These are phyloP conservation scores for Suillus weaverae DNA, from an alignment of 768 basidiomycete species.

Conservation along the genomic window DNA sequence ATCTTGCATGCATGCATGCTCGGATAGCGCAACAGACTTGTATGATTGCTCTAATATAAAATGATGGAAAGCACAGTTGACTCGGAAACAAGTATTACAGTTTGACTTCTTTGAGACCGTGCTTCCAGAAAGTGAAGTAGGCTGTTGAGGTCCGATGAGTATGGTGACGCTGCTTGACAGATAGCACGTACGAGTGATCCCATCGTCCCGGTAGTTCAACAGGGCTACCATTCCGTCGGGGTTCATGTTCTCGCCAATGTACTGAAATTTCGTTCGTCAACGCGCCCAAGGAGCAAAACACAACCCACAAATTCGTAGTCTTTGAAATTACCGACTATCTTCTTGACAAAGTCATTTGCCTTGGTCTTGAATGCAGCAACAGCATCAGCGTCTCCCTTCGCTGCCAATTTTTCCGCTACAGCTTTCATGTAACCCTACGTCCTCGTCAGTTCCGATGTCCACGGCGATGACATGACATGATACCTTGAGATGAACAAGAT, in stretches of 20 bases:
- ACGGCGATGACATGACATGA: slow-evolving; percentile 18
- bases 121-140: slow-evolving; percentile 95
- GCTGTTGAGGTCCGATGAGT: slow-evolving; percentile 43
- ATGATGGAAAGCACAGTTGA: slow-evolving; percentile 6
- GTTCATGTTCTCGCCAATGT: slow-evolving; percentile 73
- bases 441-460: not conserved
- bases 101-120: slow-evolving; percentile 84
- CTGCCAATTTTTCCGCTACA: slow-evolving; percentile 65
- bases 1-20: not conserved
- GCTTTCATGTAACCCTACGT: slow-evolving; percentile 89
- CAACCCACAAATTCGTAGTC: slow-evolving; percentile 86
- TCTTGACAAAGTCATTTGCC: slow-evolving; percentile 80
- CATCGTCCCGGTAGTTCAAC: slow-evolving; percentile 91
- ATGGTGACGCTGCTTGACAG: not conserved
- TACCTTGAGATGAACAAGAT: slow-evolving; percentile 77
- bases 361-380: slow-evolving; percentile 81
- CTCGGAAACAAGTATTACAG: slow-evolving; percentile 39
- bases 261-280: slow-evolving; percentile 40
- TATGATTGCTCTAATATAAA: slow-evolving; percentile 7
- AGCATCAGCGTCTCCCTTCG: slow-evolving; percentile 50
- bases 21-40: not conserved
- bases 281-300: no score
- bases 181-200: slow-evolving; percentile 67
- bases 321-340: slow-evolving; percentile 86
- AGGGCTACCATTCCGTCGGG: slow-evolving; percentile 93